These are phyloP conservation scores for Pichia paraexigua DNA, from an alignment of 805 yeast species.

Conservation along the genomic window DNA sequence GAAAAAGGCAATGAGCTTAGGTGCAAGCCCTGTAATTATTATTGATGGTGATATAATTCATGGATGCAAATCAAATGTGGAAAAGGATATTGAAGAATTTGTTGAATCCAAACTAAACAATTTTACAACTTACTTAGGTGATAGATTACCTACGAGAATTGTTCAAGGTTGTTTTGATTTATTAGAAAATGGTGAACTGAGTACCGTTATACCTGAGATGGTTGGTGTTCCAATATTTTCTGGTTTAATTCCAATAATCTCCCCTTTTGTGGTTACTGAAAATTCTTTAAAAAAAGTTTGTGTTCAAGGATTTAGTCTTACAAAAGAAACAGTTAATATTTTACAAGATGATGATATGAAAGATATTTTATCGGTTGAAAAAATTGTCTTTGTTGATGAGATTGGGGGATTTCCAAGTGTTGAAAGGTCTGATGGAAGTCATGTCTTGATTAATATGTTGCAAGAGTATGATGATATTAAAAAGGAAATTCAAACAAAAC, in stretches of 20 bases:
- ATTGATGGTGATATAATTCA: constrained; percentile 32
- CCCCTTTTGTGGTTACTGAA: constrained; percentile 44
- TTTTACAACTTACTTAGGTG: constrained; percentile 2
- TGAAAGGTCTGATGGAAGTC: constrained; percentile 74
- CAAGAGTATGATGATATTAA: constrained; percentile 51
- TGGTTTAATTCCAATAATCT: constrained; percentile 52
- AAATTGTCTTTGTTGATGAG: constrained; percentile 69
- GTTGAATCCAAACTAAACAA: constrained; percentile 12
- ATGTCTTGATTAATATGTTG: constrained; percentile 74
- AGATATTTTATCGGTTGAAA: constrained; percentile 57
- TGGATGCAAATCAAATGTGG: constrained; percentile 15
- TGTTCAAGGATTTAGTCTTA: constrained; percentile 32
- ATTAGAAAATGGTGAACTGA: constrained; percentile 11
- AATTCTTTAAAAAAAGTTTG: constrained; percentile 25
- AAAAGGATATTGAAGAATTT: constrained; percentile 12
- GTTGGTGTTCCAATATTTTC: constrained; percentile 35
- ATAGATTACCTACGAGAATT: constrained; percentile 17
- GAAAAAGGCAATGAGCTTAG: constrained; percentile 26
- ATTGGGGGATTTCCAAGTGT: constrained; percentile 87
- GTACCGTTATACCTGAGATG: constrained; percentile 29
- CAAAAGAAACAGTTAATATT: constrained; percentile 32
- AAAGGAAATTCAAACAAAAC: constrained; percentile 28
- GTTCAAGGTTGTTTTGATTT: constrained; percentile 33
- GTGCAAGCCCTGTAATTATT: constrained; percentile 67
- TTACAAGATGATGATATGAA: constrained; percentile 20